Evolutionary conservation across 768 basidiomycete genomes (phyloP), one percentile per base, ranked within the genome.

Genomic region (Russula sp.): DNA sequence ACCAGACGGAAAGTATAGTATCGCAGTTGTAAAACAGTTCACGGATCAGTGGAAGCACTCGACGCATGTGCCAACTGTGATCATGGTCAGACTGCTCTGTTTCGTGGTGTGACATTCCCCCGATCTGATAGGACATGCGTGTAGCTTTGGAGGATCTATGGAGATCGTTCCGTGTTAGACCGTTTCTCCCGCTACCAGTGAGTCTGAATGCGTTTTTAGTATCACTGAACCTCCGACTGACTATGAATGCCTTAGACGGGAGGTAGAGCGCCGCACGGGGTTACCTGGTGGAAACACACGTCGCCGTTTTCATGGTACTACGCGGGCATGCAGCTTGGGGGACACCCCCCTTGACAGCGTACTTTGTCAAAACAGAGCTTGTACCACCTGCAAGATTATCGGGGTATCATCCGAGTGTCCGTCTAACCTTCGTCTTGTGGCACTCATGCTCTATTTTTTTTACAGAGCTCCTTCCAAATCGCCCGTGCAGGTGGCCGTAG

Each of bases 261-360:
- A 53, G 16, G 51, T 67, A 16, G 67, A 65, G 47, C 68, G 65
- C 20, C 59, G 50, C 34, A 62, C 39, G 7, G 38, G 45, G 13
- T 1, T 35, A 4, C 1, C 6, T 0, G 52, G 52, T 29, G 70
- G 65, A 18, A 71, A 71, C 34, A 65, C 66, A n/a, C 43, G 60
- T 29, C 67, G 70, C 32, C 67, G 70, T 32, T 71, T 69, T 64
- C 70, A 71, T 56, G 70, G 70, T 3, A 71, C 70, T 9, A 36
- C 61, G 5, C 63, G 70, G n/a, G 41, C 41, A 20, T 71, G 70
- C 45, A 14, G 54, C 7, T 42, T 71, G 14, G 70, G 70, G 10
- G 68, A 71, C 57, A 60, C 64, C 14, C 46, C 59, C 35, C 4
- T 7, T 8, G 50, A 66, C 10, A 36, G 48, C 13, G 9, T 42